Conservation (phyloP, 805 yeast species). For the Lipomyces sp. region DNA sequence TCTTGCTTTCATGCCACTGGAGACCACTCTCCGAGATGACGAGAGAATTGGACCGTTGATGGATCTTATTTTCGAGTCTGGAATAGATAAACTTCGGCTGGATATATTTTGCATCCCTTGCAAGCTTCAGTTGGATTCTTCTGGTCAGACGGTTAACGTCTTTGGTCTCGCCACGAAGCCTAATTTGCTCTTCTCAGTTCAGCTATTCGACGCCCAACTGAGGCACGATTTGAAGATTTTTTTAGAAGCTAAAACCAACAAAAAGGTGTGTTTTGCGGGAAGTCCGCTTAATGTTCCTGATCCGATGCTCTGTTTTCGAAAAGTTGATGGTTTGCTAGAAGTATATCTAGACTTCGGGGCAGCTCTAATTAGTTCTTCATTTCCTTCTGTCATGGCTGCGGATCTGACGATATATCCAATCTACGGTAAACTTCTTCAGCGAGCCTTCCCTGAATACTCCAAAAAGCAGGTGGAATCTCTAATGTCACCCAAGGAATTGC, state of each 20-base stretch:
- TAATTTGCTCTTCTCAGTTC: slow-evolving; percentile 2
- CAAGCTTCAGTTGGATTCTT: not conserved
- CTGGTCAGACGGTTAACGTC: not conserved
- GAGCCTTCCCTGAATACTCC: slow-evolving; percentile 18
- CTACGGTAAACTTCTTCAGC: slow-evolving; percentile 13
- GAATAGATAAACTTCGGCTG: not conserved
- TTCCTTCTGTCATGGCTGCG: slow-evolving; percentile 17
- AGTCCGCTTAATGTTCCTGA: slow-evolving; percentile 15
- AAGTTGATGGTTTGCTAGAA: not conserved
- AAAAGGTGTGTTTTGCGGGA: slow-evolving; percentile 6
- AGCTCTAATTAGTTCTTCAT: slow-evolving; percentile 10
- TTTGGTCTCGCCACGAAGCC: slow-evolving; percentile 1
- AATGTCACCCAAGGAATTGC: slow-evolving; percentile 10
- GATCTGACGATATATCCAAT: slow-evolving; percentile 12
- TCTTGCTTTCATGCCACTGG: too few species aligned
- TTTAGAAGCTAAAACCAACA: not conserved
- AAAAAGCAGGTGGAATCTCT: slow-evolving; percentile 6
- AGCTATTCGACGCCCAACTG: not conserved
- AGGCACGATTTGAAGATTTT: slow-evolving; percentile 11
- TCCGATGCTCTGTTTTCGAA: slow-evolving; percentile 8
- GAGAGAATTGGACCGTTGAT: too few species aligned
- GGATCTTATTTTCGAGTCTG: too few species aligned
- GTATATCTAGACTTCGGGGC: slow-evolving; percentile 20
- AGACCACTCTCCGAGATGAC: too few species aligned
- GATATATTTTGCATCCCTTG: slow-evolving; percentile 6